phyloP scores from a whole-genome alignment of 208 protist genomes.

The Perkinsela sp. region DNA sequence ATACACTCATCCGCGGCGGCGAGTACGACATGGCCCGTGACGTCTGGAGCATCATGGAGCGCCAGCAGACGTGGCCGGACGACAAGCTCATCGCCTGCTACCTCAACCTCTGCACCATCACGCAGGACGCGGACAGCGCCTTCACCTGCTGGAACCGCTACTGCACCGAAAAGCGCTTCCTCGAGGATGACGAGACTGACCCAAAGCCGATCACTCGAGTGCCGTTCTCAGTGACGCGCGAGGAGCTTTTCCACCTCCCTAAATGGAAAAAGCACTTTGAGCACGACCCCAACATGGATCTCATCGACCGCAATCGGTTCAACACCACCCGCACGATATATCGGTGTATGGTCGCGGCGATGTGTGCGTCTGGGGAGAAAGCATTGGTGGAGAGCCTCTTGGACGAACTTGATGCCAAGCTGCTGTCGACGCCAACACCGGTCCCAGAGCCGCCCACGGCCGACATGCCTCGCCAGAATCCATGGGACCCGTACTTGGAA shows the following conservation, averaged over 20 bases:
- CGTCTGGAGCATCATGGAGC: slow-evolving; percentile 70
- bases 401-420: slow-evolving; percentile 24
- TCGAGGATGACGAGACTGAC: slow-evolving; percentile 35
- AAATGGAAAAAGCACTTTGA: slow-evolving; percentile 76
- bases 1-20: slow-evolving; percentile 20
- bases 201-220: slow-evolving; percentile 55
- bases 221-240: slow-evolving; percentile 43
- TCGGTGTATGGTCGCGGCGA: slow-evolving; percentile 31
- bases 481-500: slow-evolving; percentile 41
- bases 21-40: slow-evolving; percentile 61
- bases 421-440: slow-evolving; percentile 48
- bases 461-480: slow-evolving; percentile 24
- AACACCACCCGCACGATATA: slow-evolving; percentile 63
- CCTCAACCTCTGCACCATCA: slow-evolving; percentile 34
- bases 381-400: slow-evolving; percentile 38
- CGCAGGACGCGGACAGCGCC: slow-evolving; percentile 38
- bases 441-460: slow-evolving; percentile 62
- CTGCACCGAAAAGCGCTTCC: slow-evolving; percentile 43
- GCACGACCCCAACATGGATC: slow-evolving; percentile 62
- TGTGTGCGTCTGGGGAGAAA: slow-evolving; percentile 16
- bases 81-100: slow-evolving; percentile 52
- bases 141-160: slow-evolving; percentile 66
- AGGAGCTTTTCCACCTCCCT: slow-evolving; percentile 54
- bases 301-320: slow-evolving; percentile 60
- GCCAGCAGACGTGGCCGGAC: slow-evolving; percentile 59